These are phyloP conservation scores for Haplosporangium sp. DNA, from an alignment of 371 early-diverging fungal species.

Conservation along the genomic window DNA sequence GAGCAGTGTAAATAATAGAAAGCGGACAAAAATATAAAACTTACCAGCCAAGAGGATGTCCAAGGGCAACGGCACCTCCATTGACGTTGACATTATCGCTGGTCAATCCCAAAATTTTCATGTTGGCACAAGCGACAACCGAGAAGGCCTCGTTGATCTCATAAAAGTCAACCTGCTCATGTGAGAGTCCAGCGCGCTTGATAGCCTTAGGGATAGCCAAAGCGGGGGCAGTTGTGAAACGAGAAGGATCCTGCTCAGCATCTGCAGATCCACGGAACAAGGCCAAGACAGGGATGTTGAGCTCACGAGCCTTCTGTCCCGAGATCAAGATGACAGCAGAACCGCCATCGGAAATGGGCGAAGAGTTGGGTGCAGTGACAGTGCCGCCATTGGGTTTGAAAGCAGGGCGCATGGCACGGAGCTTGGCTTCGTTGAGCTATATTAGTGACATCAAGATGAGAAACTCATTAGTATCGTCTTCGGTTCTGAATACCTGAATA, in stretches of 20 bases:
- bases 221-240: slow-evolving; percentile 94
- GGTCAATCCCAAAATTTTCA: slow-evolving; percentile 78
- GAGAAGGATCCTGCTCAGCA: slow-evolving; percentile 83
- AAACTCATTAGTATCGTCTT: not conserved
- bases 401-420: slow-evolving; percentile 89
- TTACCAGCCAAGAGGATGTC: slow-evolving; percentile 95
- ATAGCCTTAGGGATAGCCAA: slow-evolving; percentile 94
- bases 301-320: slow-evolving; percentile 77
- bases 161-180: slow-evolving; percentile 80
- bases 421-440: slow-evolving; percentile 74
- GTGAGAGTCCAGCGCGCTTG: slow-evolving; percentile 76
- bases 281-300: slow-evolving; percentile 82
- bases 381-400: slow-evolving; percentile 89
- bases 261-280: slow-evolving; percentile 79
- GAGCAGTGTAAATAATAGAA: not conserved
- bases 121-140: slow-evolving; percentile 94
- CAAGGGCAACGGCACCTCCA: slow-evolving; percentile 98
- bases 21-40: not conserved
- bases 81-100: slow-evolving; percentile 87
- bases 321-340: slow-evolving; percentile 91
- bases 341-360: slow-evolving; percentile 95
- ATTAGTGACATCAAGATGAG: not conserved
- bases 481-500: not conserved
- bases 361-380: slow-evolving; percentile 97
- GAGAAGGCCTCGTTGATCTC: slow-evolving; percentile 99